Percentiles rank a stretch among this genome's conserved stretches.
Evolutionary conservation across 2,329 filamentous ascomycete genomes (phyloP).

Genomic region (Hypoxylon sp.): DNA sequence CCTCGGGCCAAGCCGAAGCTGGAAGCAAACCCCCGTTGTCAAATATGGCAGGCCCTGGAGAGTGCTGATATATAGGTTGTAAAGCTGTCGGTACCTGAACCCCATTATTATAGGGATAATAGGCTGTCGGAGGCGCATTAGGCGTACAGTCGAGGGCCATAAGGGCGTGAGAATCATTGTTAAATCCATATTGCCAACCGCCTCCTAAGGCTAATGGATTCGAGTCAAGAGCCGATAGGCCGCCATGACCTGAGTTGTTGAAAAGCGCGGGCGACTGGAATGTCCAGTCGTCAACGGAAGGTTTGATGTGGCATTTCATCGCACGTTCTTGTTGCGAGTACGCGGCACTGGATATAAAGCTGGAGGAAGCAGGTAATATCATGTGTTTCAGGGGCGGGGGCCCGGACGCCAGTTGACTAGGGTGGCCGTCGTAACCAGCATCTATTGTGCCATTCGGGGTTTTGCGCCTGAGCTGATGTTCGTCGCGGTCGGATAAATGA

Average conservation of each 20-base stretch:
- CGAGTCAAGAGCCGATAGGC: conserved; percentile 39
- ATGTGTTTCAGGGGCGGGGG: conserved; percentile 87
- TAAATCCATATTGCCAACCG: conserved; percentile 42
- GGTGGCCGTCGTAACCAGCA: conserved; percentile 89
- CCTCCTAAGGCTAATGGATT: conserved; percentile 33
- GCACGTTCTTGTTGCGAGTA: conserved; percentile 46
- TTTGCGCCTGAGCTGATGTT: conserved; percentile 89
- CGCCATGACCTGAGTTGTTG: conserved; percentile 37
- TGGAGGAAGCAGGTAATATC: conserved; percentile 71
- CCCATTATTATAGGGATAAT: conserved; percentile 49
- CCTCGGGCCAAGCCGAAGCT: conserved; percentile 56
- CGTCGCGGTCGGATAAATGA: conserved; percentile 58
- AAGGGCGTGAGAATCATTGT: conserved; percentile 39
- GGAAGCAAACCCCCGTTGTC: conserved; percentile 57
- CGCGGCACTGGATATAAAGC: conserved; percentile 53
- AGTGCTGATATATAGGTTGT: conserved; percentile 54
- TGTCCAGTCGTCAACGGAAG: conserved; percentile 44
- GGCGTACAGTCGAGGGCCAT: conserved; percentile 49
- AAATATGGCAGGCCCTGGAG: conserved; percentile 57
- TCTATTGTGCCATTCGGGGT: conserved; percentile 95
- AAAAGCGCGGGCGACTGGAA: conserved; percentile 38
- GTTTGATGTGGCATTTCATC: conserved; percentile 35
- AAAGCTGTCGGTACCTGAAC: conserved; percentile 51
- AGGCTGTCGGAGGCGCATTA: conserved; percentile 44
- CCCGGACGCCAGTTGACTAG: conserved; percentile 77